A percentile compares a stretch with the other conserved stretches of the same genome.
Conservation (phyloP, 2,329 filamentous ascomycete species). For the Dothiorella sarmentorum region DNA sequence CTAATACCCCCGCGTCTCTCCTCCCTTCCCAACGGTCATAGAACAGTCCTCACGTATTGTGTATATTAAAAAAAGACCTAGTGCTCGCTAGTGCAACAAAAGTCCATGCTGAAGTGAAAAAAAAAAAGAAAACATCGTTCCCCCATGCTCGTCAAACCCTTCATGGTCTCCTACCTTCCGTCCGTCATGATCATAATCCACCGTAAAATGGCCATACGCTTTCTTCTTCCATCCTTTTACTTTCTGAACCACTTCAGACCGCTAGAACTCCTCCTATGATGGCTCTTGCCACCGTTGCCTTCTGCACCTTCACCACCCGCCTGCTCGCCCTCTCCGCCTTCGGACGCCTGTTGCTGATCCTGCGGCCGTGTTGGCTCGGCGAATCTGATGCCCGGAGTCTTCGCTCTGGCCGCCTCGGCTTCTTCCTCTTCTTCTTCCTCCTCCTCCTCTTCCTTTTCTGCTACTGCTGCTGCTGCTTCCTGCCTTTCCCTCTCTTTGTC, state of each 20-base stretch:
- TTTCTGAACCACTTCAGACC: conserved; percentile 12
- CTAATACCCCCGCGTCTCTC: too few species aligned
- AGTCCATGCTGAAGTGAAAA: too few species aligned
- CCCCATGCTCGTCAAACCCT: too few species aligned
- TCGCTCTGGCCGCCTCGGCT: not conserved
- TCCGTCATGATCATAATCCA: not conserved
- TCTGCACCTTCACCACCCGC: not conserved
- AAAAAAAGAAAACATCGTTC: too few species aligned
- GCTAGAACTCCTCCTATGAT: conserved; percentile 13
- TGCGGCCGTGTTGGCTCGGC: conserved; percentile 15
- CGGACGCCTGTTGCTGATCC: not conserved
- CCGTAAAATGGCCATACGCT: not conserved
- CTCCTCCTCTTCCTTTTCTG: not conserved
- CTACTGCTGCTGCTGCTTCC: too few species aligned
- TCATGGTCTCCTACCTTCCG: not conserved
- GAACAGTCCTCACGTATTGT: too few species aligned
- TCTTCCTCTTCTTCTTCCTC: not conserved
- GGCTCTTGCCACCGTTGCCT: not conserved
- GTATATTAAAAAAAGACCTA: too few species aligned
- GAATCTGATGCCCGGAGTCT: conserved; percentile 20
- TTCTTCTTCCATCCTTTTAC: not conserved
- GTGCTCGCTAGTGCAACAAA: too few species aligned
- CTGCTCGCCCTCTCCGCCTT: not conserved
- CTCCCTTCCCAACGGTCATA: too few species aligned
- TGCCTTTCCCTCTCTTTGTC: not conserved